phyloP scores from a whole-genome alignment of 495 filamentous ascomycete species.

The Lasiosphaeria ovina region DNA sequence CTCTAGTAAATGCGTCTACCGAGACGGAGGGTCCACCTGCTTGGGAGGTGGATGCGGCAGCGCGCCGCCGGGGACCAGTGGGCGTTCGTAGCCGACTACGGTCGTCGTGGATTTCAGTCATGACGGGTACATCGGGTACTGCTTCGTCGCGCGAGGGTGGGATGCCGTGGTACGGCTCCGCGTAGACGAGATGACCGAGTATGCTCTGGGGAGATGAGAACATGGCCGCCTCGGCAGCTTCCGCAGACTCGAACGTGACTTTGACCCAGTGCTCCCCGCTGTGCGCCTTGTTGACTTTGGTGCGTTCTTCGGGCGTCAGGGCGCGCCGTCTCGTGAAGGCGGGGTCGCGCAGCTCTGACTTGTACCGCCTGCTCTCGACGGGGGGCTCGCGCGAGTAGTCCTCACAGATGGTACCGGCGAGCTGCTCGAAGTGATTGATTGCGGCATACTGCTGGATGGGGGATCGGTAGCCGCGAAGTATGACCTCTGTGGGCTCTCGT shows the following conservation, averaged over 20 bases:
- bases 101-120: constrained; percentile 1
- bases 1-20: background rate
- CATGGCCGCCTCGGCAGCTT: constrained; percentile 73
- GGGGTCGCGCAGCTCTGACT: constrained; percentile 63
- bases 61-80: background rate
- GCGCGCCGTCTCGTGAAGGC: constrained; percentile 55
- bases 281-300: constrained; percentile 69
- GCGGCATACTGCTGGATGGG: constrained; percentile 75
- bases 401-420: constrained; percentile 79
- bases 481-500: constrained; percentile 67
- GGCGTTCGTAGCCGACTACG: background rate
- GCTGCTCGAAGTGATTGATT: constrained; percentile 78
- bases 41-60: background rate
- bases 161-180: constrained; percentile 70
- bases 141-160: constrained; percentile 63
- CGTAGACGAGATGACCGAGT: constrained; percentile 71
- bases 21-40: background rate
- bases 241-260: constrained; percentile 80
- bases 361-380: constrained; percentile 51
- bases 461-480: constrained; percentile 76
- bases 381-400: constrained; percentile 78
- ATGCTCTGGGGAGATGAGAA: constrained; percentile 75
- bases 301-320: constrained; percentile 66
- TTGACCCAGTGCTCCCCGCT: constrained; percentile 90
- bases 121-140: constrained; percentile 14